Conservation (phyloP, 139 green algal genomes). For the Coelastrella sp. region DNA sequence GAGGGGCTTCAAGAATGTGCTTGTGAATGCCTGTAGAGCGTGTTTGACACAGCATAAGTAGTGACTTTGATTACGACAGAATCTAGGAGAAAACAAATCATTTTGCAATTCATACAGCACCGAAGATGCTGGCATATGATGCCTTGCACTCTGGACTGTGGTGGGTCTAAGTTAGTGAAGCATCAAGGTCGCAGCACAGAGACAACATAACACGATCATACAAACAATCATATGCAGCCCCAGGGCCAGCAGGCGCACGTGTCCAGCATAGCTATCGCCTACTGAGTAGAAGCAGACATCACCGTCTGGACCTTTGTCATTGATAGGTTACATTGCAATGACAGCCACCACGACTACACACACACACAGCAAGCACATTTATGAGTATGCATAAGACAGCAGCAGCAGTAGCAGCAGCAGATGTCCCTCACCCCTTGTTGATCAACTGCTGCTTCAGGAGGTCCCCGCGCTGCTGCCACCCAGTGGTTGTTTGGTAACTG, state of each 20-base stretch:
- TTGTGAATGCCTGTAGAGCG: conserved; percentile 20
- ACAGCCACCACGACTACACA: neutral
- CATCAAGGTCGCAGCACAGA: too few species aligned
- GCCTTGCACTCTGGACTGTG: too few species aligned
- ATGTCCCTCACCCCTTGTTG: too few species aligned
- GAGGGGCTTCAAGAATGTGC: neutral
- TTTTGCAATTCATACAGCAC: too few species aligned
- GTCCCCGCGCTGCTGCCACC: neutral
- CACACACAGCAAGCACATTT: neutral
- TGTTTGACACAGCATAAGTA: neutral
- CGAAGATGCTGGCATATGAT: too few species aligned
- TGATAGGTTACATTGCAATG: neutral
- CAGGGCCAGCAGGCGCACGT: too few species aligned
- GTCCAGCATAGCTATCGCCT: too few species aligned
- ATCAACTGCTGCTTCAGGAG: neutral
- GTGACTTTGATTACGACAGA: neutral
- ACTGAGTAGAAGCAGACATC: too few species aligned
- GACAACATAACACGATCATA: too few species aligned
- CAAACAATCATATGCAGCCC: too few species aligned
- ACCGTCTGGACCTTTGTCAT: too few species aligned
- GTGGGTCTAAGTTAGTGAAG: too few species aligned
- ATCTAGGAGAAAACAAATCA: neutral
- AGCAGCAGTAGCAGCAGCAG: neutral
- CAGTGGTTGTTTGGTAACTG: conserved; percentile 68
- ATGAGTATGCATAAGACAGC: neutral